These are phyloP conservation scores for Entophlyctis helioformis DNA, from an alignment of 192 early-diverging fungal species.

Conservation along the genomic window DNA sequence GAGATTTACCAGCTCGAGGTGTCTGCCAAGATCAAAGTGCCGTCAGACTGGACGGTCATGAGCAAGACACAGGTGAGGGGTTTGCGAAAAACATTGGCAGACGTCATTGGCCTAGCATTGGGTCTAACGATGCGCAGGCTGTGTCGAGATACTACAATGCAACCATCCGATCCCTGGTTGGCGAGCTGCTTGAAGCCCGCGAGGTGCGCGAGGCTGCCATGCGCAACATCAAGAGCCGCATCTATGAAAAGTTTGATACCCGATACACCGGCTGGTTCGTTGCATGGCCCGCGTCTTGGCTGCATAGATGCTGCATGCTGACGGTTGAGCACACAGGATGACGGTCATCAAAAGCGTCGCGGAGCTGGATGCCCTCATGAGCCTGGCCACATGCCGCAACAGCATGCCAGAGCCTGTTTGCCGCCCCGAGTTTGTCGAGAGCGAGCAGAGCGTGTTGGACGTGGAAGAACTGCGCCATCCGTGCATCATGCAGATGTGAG, in stretches of 20 bases:
- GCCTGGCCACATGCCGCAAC: slow-evolving; percentile 40
- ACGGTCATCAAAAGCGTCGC: slow-evolving; percentile 59
- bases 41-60: slow-evolving; percentile 59
- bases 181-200: slow-evolving; percentile 61
- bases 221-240: slow-evolving; percentile 54
- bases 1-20: slow-evolving; percentile 93
- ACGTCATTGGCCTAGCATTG: no score
- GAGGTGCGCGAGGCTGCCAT: slow-evolving; percentile 70
- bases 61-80: slow-evolving; percentile 65
- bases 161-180: slow-evolving; percentile 48
- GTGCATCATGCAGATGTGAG: slow-evolving; percentile 61
- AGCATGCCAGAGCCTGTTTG: slow-evolving; percentile 64
- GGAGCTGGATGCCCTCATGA: slow-evolving; percentile 77
- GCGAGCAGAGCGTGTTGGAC: slow-evolving; percentile 50
- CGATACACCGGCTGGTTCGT: slow-evolving; percentile 50
- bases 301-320: no score
- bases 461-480: slow-evolving; percentile 89
- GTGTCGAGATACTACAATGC: slow-evolving; percentile 79
- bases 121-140: no score
- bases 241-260: slow-evolving; percentile 80
- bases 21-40: slow-evolving; percentile 61
- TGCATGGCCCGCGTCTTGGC: background rate
- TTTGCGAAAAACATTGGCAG: no score
- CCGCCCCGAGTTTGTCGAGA: slow-evolving; percentile 71
- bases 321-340: slow-evolving; percentile 14